Percentiles rank a stretch among this genome's conserved stretches.
These are phyloP conservation scores for Sarocladiaceae sp. DNA, from an alignment of 2,329 filamentous ascomycete genomes.

Conservation along the genomic window DNA sequence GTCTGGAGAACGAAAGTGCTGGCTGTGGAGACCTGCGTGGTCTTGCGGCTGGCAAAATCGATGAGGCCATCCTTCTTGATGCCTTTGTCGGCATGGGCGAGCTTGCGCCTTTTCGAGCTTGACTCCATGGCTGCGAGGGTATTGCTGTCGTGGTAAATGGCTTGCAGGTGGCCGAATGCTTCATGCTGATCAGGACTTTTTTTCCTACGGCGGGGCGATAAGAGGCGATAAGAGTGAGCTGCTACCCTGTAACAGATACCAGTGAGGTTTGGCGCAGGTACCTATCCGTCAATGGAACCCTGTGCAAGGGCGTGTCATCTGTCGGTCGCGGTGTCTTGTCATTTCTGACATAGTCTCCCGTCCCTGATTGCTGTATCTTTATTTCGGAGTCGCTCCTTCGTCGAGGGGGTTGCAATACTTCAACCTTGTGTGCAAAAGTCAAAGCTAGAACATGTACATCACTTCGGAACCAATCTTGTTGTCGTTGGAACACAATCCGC, in stretches of 20 bases:
- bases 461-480: too few species aligned
- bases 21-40: constrained; percentile 36
- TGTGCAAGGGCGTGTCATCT: too few species aligned
- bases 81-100: constrained; percentile 31
- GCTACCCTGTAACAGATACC: constrained; percentile 8
- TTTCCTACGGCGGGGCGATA: constrained; percentile 10
- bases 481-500: too few species aligned
- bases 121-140: constrained; percentile 33
- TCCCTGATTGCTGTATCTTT: too few species aligned
- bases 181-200: constrained; percentile 8
- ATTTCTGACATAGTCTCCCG: too few species aligned
- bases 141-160: constrained; percentile 5
- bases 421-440: too few species aligned
- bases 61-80: constrained; percentile 30
- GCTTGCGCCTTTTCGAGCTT: constrained; percentile 42
- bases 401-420: too few species aligned
- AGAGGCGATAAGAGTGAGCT: constrained; percentile 8
- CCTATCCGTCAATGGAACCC: neutral
- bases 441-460: too few species aligned
- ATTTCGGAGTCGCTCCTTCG: too few species aligned
- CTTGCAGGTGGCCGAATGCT: neutral
- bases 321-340: too few species aligned
- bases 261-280: neutral
- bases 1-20: constrained; percentile 54
- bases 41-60: constrained; percentile 32